Conservation (phyloP, 1,284 basidiomycete species). For the Pyrrhoderma noxium region DNA sequence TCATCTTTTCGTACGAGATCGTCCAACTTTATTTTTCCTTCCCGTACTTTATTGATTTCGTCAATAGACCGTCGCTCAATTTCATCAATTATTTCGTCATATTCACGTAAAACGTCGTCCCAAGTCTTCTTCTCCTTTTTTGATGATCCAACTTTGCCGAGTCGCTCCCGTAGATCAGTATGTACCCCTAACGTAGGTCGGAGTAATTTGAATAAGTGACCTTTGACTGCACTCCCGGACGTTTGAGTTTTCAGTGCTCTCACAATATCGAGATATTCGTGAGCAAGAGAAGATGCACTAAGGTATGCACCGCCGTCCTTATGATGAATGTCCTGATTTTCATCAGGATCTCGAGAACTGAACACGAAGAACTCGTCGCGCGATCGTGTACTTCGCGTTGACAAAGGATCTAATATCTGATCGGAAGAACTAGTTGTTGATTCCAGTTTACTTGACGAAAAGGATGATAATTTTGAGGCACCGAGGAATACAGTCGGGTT, state of each 20-base stretch:
- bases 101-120: slow-evolving; percentile 35
- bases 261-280: slow-evolving; percentile 86
- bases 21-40: slow-evolving; percentile 29
- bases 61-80: slow-evolving; percentile 58
- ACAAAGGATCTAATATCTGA: slow-evolving; percentile 21
- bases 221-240: slow-evolving; percentile 72
- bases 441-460: too few species aligned
- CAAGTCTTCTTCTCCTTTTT: slow-evolving; percentile 35
- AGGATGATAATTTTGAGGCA: slow-evolving; percentile 18
- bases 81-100: slow-evolving; percentile 56
- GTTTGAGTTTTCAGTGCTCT: slow-evolving; percentile 68
- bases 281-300: slow-evolving; percentile 58
- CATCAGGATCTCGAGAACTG: not conserved
- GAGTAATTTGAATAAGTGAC: slow-evolving; percentile 90
- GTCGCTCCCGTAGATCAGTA: slow-evolving; percentile 62
- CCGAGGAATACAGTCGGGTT: slow-evolving; percentile 77
- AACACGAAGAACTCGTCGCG: slow-evolving; percentile 27
- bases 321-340: not conserved
- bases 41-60: slow-evolving; percentile 32
- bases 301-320: slow-evolving; percentile 46
- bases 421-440: slow-evolving; percentile 14
- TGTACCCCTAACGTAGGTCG: slow-evolving; percentile 69
- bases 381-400: slow-evolving; percentile 12
- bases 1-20: slow-evolving; percentile 44
- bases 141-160: slow-evolving; percentile 46